Conservation (phyloP, 2,329 filamentous ascomycete genomes). For the Paraconiothyrium sp. region DNA sequence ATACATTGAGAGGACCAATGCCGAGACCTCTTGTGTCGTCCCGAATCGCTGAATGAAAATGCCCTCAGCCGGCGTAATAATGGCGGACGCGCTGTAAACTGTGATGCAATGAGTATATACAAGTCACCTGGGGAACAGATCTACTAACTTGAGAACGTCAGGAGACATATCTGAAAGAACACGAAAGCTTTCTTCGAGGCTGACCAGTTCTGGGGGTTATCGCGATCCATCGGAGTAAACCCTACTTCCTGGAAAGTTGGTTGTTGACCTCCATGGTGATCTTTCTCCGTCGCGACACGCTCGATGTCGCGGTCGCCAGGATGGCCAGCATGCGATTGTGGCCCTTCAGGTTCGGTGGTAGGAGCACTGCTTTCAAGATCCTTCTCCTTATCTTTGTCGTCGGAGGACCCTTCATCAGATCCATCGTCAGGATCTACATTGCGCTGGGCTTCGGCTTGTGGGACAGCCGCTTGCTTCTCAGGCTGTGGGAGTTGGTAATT, state of each 20-base stretch:
- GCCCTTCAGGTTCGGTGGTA: neutral
- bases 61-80: conserved; percentile 53
- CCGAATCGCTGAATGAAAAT: conserved; percentile 26
- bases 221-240: conserved; percentile 20
- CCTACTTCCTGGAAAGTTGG: conserved; percentile 7
- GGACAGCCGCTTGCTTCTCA: neutral
- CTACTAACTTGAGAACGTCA: conserved; percentile 12
- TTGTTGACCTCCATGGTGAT: neutral
- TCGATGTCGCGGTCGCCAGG: conserved; percentile 10
- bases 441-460: neutral
- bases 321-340: neutral
- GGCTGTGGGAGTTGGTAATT: conserved; percentile 3
- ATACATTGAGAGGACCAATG: conserved; percentile 80
- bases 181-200: conserved; percentile 36
- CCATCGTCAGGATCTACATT: conserved; percentile 1
- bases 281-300: conserved; percentile 7
- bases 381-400: conserved; percentile 9
- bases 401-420: conserved; percentile 1
- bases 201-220: conserved; percentile 44
- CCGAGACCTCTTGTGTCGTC: conserved; percentile 67
- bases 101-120: conserved; percentile 61
- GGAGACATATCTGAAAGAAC: conserved; percentile 18
- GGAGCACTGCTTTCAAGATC: conserved; percentile 6
- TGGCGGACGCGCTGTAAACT: conserved; percentile 59
- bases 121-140: neutral